Base-by-base conservation (phyloP, 106 monocot species). In the Dendrobium huoshanense region DNA sequence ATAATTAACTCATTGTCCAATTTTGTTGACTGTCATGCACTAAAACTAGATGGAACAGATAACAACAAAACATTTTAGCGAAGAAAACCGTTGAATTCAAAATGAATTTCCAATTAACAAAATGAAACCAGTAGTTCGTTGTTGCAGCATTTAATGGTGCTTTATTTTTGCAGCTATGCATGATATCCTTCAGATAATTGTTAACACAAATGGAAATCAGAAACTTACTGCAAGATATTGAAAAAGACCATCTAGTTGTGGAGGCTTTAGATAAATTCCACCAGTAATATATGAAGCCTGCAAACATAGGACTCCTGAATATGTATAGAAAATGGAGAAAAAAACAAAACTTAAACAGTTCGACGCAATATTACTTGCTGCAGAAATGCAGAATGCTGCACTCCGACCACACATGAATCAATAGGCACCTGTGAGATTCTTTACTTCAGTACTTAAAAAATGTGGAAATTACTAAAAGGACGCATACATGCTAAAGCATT, bases 261-360 rank as follows among this genome's bases (percentile, higher is more conserved):
- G 95, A 9, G 95, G 99, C 81, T 99, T 99, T 75, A 99, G 41
- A 91, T 99, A 99, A 87, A 99, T 87, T 68, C 98, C 99, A 80
- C 93, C 99, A 51, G 99, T 99, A 67, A 99, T 99, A 81, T 99
- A 90, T 67, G 99, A 99, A 83, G 99, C 99, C 99, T 99, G 89
- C 44, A 88, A 89, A 44, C 70, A 54, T 47, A 79, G 47, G 81
- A 27, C 22, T 0, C n/a, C 33, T 79, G 5, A 78, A 54, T 16
- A 65, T 49, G 6, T 10, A n/a, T 10, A 43, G 73, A 20, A 19
- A 55, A 77, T 19, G 43, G 3, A 51, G 25, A 29, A 72, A 73
- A 41, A 79, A 79, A 20, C 37, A 18, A n/a, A 29, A 67, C 25
- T 1, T 49, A 70, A 41, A 78, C 43, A 78, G 9, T 37, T 24